Base-by-base conservation (phyloP, 768 basidiomycete genomes). In the Termitomyces sp. region DNA sequence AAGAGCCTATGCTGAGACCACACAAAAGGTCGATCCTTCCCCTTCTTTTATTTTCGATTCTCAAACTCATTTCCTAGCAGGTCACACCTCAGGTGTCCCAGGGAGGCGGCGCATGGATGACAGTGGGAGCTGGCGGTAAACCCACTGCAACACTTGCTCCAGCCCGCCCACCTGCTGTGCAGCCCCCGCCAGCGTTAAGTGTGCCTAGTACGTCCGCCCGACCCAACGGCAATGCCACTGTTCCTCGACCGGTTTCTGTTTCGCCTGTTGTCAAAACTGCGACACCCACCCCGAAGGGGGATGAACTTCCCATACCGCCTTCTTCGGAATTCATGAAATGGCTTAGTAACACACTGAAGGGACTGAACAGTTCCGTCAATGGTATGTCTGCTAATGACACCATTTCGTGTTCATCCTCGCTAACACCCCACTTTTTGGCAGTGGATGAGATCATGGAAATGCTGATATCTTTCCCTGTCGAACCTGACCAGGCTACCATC, bases 391-490 rank as follows among this genome's bases (percentile, higher is more conserved):
- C 18, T 12, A 30, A 39, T 40, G 24, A 36, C 5, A 22, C 3
- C 60, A 37, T 30, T 26, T 44, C 18, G 33, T 47, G 13, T 8
- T 24, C 2, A 13, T 26, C 14, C 13, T 40, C 53, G 4, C 55
- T 43, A 14, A 36, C 45, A 27, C 34, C 50, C 56, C 13, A 62
- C 44, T 36, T 16, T n/a, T 56, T 46, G 9, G 2, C 55, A 97
- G 95, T 96, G 53, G 97, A 98, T 70, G 97, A 98, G 64, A 95
- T 98, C 69, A 87, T 93, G 67, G 88, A 91, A 46, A 96, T 98
- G 93, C 77, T 99, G 24, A 82, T 99, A 26, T 87, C 91, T 1
- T 98, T 99, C 79, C 91, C 96, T 3, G 73, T 98, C 51, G 95
- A 98, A 62, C 91, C 89, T 20, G 91, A 90, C 65, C 76, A 84